Conservation (phyloP, 768 basidiomycete species). For the Tulasnella sp. region DNA sequence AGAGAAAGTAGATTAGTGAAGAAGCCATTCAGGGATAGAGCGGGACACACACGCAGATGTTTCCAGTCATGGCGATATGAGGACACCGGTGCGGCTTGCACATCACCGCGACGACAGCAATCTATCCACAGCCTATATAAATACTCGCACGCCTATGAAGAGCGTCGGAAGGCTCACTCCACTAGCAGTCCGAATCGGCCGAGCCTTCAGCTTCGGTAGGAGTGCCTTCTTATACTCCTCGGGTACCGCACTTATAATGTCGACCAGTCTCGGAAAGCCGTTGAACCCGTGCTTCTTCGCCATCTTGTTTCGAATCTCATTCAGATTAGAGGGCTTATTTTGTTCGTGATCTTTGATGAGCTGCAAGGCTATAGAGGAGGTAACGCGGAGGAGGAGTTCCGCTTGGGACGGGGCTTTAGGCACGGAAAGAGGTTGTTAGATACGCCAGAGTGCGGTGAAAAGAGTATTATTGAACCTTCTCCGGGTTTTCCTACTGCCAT, state of each 20-base stretch:
- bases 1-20: background rate
- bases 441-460: background rate
- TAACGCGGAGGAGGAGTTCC: conserved; percentile 83
- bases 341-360: conserved; percentile 84
- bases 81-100: conserved; percentile 99
- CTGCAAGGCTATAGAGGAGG: conserved; percentile 91
- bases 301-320: conserved; percentile 78
- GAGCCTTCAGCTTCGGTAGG: conserved; percentile 82
- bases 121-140: conserved; percentile 47
- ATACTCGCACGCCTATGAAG: background rate
- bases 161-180: conserved; percentile 56
- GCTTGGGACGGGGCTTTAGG: conserved; percentile 59
- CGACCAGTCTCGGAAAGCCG: conserved; percentile 88
- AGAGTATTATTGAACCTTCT: background rate
- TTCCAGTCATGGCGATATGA: conserved; percentile 99
- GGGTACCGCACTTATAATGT: conserved; percentile 97
- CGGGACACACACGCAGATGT: conserved; percentile 86
- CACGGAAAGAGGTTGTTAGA: background rate
- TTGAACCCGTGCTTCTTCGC: conserved; percentile 87
- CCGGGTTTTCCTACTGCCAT: conserved; percentile 18
- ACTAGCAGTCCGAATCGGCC: conserved; percentile 94
- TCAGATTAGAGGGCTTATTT: conserved; percentile 75
- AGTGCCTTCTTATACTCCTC: conserved; percentile 94
- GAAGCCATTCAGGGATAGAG: background rate
- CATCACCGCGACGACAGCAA: conserved; percentile 99